Evolutionary conservation across 2,329 filamentous ascomycete species (phyloP).

Genomic region (Aspergillus uvarum): DNA sequence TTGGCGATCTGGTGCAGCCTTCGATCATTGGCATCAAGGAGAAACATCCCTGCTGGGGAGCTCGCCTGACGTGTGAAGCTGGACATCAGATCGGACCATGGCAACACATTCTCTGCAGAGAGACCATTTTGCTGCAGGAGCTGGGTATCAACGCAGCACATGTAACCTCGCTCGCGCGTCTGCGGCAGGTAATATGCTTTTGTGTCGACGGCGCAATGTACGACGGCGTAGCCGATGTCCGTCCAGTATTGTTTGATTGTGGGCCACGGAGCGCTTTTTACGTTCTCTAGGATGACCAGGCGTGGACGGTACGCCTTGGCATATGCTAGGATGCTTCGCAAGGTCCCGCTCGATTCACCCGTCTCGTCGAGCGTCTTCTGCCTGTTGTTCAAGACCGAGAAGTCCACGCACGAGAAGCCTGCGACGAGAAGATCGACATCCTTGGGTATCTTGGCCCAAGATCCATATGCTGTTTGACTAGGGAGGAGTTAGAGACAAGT

Average conservation of each 20-base stretch:
- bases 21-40: conserved; percentile 57
- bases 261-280: conserved; percentile 60
- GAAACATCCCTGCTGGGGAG: conserved; percentile 61
- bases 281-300: conserved; percentile 72
- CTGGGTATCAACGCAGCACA: conserved; percentile 54
- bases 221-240: conserved; percentile 57
- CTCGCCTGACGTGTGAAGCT: conserved; percentile 59
- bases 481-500: not conserved
- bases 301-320: conserved; percentile 56
- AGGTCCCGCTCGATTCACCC: conserved; percentile 67
- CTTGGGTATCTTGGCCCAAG: conserved; percentile 55
- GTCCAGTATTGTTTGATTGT: conserved; percentile 49
- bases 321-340: conserved; percentile 61
- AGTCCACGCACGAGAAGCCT: conserved; percentile 75
- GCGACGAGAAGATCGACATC: conserved; percentile 66
- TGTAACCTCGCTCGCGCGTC: conserved; percentile 61
- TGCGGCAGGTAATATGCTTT: conserved; percentile 75
- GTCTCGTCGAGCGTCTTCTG: conserved; percentile 53
- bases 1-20: conserved; percentile 54
- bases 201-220: conserved; percentile 58
- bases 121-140: conserved; percentile 23
- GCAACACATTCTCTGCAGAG: conserved; percentile 24
- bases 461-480: conserved; percentile 66
- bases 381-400: conserved; percentile 63
- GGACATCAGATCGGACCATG: conserved; percentile 47